These are phyloP conservation scores for Phanerodontia chrysosporium DNA, from an alignment of 768 basidiomycete genomes.

Conservation along the genomic window DNA sequence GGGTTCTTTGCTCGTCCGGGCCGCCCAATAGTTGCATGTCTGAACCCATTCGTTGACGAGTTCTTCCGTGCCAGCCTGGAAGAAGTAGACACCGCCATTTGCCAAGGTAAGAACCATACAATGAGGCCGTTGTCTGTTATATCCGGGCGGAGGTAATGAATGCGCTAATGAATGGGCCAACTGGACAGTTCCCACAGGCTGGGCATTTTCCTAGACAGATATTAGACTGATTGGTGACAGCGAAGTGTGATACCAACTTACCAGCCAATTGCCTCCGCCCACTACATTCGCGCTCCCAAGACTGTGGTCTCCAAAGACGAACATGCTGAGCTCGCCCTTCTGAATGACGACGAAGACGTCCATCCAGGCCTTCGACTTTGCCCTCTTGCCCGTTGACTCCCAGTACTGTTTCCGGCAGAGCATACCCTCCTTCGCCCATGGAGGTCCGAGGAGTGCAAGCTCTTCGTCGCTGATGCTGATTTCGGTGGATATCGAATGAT, in stretches of 20 bases:
- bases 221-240: background rate
- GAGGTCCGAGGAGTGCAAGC: slow-evolving; percentile 89
- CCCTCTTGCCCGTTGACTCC: slow-evolving; percentile 78
- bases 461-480: slow-evolving; percentile 94
- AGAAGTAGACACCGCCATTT: slow-evolving; percentile 91
- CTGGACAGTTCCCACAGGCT: slow-evolving; percentile 73
- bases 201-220: slow-evolving; percentile 74
- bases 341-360: slow-evolving; percentile 96
- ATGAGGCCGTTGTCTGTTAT: slow-evolving; percentile 84
- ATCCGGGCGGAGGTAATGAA: slow-evolving; percentile 85
- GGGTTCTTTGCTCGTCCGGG: slow-evolving; percentile 91
- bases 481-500: slow-evolving; percentile 60
- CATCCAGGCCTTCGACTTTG: slow-evolving; percentile 87
- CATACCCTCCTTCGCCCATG: slow-evolving; percentile 99
- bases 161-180: slow-evolving; percentile 88
- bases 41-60: slow-evolving; percentile 99
- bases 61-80: slow-evolving; percentile 98
- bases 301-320: slow-evolving; percentile 80
- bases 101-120: slow-evolving; percentile 93
- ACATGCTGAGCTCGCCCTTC: slow-evolving; percentile 93
- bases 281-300: slow-evolving; percentile 61
- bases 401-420: slow-evolving; percentile 93
- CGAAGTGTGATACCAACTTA: slow-evolving; percentile 39
- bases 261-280: slow-evolving; percentile 98
- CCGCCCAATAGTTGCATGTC: slow-evolving; percentile 99